Percentiles rank a stretch among this genome's conserved stretches.
These are phyloP conservation scores for Parathielavia hyrcaniae DNA, from an alignment of 495 filamentous ascomycete genomes.

Conservation along the genomic window DNA sequence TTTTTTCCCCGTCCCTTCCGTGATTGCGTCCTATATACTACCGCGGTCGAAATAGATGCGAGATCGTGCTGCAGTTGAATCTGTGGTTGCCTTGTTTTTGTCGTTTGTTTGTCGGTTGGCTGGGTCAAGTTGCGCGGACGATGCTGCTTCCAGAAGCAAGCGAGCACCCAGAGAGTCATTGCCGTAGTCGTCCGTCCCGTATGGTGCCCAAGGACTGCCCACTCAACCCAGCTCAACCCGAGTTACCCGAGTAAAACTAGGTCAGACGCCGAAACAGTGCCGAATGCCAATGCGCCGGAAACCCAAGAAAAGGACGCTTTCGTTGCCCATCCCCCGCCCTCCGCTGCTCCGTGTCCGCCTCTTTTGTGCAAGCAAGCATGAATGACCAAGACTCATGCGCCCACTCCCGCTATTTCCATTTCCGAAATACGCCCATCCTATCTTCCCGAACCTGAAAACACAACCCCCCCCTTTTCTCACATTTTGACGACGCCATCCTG, in stretches of 20 bases:
- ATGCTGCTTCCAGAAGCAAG: not conserved
- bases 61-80: not conserved
- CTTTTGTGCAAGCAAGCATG: conserved; percentile 9
- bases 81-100: not conserved
- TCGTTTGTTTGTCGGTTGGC: conserved; percentile 2
- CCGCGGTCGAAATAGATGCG: not conserved
- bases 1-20: not conserved
- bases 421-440: not conserved
- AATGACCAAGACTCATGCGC: conserved; percentile 6
- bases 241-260: not conserved
- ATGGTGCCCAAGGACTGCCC: not conserved
- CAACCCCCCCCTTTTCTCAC: conserved; percentile 3
- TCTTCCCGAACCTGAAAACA: not conserved
- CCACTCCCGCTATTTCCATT: not conserved
- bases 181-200: not conserved
- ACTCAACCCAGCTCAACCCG: not conserved
- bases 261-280: conserved; percentile 1
- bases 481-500: conserved; percentile 4
- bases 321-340: not conserved
- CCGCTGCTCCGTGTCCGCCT: not conserved
- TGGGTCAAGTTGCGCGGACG: not conserved
- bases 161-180: not conserved
- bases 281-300: not conserved
- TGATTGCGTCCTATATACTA: conserved; percentile 9
- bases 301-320: conserved; percentile 4